A percentile compares a stretch with the other conserved stretches of the same genome.
phyloP scores from a whole-genome alignment of 2,329 filamentous ascomycete species.

The Zasmidium angulare region DNA sequence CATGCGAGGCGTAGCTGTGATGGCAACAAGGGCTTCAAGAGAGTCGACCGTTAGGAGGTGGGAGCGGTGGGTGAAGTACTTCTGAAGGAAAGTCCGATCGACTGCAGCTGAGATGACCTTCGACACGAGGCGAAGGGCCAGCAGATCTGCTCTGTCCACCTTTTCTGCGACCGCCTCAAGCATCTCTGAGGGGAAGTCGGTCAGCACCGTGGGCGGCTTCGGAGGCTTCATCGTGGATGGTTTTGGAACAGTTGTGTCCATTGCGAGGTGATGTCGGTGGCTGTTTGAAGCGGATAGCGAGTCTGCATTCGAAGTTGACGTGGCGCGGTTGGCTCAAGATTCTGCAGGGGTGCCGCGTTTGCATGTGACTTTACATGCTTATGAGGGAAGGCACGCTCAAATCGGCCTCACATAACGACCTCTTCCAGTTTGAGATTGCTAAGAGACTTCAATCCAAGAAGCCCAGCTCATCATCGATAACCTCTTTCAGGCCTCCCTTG shows the following conservation, averaged over 20 bases:
- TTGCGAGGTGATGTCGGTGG: too few species aligned
- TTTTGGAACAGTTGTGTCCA: too few species aligned
- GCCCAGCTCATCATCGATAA: constrained; percentile 60
- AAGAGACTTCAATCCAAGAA: constrained; percentile 51
- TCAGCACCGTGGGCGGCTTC: too few species aligned
- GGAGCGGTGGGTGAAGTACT: not conserved
- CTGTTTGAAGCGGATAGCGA: too few species aligned
- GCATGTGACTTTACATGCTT: too few species aligned
- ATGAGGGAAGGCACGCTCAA: too few species aligned
- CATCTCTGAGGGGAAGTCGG: not conserved
- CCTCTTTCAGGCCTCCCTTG: constrained; percentile 43
- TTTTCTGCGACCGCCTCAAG: not conserved
- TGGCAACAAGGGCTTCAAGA: not conserved
- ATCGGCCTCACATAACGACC: too few species aligned
- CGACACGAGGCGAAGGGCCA: not conserved
- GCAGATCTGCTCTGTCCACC: not conserved
- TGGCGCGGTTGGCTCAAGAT: too few species aligned
- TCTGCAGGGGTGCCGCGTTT: too few species aligned
- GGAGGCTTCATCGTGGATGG: too few species aligned
- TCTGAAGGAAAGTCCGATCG: not conserved
- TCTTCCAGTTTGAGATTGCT: too few species aligned
- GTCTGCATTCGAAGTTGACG: too few species aligned
- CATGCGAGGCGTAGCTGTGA: not conserved
- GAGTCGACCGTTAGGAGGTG: not conserved
- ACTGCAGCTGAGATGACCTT: not conserved